Evolutionary conservation across 371 early-diverging fungal species (phyloP).

Genomic region (Chytridium lagenaria): DNA sequence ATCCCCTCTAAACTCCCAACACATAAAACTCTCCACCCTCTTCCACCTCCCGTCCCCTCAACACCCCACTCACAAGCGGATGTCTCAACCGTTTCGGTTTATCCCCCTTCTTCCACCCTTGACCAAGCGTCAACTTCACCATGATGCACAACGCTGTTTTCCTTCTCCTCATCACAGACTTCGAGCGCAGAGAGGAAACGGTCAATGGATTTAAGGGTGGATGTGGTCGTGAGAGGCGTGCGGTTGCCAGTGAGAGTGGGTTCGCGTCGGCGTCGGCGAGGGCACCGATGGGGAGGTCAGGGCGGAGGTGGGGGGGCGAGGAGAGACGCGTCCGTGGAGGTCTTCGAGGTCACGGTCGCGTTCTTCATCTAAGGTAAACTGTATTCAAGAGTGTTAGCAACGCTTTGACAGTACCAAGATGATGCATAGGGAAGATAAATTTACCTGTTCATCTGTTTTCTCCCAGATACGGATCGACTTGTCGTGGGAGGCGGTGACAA

Average conservation of each 20-base stretch:
- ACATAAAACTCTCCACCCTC: conserved; percentile 82
- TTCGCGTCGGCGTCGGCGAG: conserved; percentile 40
- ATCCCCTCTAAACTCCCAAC: conserved; percentile 76
- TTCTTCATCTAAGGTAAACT: conserved; percentile 93
- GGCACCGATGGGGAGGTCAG: conserved; percentile 48
- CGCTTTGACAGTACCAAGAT: no score
- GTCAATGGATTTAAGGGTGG: conserved; percentile 92
- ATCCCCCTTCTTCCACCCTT: not conserved
- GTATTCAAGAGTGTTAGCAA: no score
- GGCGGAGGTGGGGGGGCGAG: conserved; percentile 34
- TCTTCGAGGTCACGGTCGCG: conserved; percentile 92
- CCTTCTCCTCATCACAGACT: conserved; percentile 80
- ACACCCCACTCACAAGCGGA: not conserved
- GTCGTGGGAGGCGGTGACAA: conserved; percentile 89
- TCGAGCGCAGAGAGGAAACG: conserved; percentile 89
- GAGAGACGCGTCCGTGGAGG: conserved; percentile 71
- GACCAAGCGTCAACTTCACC: conserved; percentile 26
- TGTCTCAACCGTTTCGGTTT: conserved; percentile 64
- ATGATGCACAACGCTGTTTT: conserved; percentile 36
- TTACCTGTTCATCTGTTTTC: conserved; percentile 93
- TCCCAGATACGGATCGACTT: conserved; percentile 93
- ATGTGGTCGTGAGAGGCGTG: conserved; percentile 85
- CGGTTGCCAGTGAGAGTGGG: not conserved
- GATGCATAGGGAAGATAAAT: no score
- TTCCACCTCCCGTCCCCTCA: conserved; percentile 38